These are phyloP conservation scores for Monoraphidium neglectum DNA, from an alignment of 139 green algal genomes.

Conservation along the genomic window DNA sequence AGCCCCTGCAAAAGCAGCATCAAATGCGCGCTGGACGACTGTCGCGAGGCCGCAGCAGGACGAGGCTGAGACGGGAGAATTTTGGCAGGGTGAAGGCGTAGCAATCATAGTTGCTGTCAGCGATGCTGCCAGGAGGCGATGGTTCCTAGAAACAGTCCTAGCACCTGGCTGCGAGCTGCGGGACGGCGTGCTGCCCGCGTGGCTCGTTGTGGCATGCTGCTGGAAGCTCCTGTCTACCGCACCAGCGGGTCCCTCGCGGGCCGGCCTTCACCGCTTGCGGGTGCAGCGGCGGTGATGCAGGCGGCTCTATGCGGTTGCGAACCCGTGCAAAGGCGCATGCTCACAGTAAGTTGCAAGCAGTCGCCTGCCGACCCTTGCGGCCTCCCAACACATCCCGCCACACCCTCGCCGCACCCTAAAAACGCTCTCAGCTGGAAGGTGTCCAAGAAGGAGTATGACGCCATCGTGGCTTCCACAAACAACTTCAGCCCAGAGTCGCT, in stretches of 20 bases:
- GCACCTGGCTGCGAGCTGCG: not conserved
- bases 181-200: not conserved
- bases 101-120: too few relatives aligned
- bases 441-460: slow-evolving; percentile 14
- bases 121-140: too few relatives aligned
- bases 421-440: slow-evolving; percentile 28
- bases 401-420: not conserved
- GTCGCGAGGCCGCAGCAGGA: too few relatives aligned
- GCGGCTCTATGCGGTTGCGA: not conserved
- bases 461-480: slow-evolving; percentile 31
- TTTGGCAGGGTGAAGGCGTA: too few relatives aligned
- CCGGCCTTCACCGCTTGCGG: not conserved
- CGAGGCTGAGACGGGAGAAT: too few relatives aligned
- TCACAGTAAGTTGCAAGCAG: not conserved
- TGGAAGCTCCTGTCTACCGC: not conserved
- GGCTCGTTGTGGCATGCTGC: not conserved
- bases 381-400: not conserved
- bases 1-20: not conserved
- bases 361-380: not conserved
- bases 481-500: slow-evolving; percentile 66
- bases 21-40: too few relatives aligned
- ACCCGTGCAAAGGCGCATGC: not conserved
- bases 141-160: not conserved
- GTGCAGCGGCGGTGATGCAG: too few relatives aligned
- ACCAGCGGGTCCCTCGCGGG: not conserved